phyloP scores from a whole-genome alignment of 2,329 filamentous ascomycete species.

The Fusarium sp. region DNA sequence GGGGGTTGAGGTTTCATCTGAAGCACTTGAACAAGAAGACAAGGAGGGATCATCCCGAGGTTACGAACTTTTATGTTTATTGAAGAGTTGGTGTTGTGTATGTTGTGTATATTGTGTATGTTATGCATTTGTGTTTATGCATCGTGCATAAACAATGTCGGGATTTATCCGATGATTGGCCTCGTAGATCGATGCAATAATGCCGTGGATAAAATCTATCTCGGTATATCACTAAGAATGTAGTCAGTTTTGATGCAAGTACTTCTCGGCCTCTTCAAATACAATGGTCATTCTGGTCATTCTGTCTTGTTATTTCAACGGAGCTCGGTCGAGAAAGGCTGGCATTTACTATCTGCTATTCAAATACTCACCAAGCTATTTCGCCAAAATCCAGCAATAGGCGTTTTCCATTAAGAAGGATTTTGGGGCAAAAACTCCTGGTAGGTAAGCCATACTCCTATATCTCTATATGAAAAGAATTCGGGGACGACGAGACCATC shows the following conservation, averaged over 20 bases:
- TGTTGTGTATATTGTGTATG: not conserved
- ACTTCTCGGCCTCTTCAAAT: rapidly evolving
- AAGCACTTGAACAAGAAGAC: slow-evolving; percentile 13
- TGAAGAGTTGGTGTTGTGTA: not conserved
- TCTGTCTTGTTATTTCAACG: too few relatives aligned
- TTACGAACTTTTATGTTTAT: slow-evolving; percentile 26
- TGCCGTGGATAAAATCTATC: too few relatives aligned
- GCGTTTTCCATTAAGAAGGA: too few relatives aligned
- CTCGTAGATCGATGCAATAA: not conserved
- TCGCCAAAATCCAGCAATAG: too few relatives aligned
- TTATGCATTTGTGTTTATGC: rapidly evolving
- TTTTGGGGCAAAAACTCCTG: rapidly evolving
- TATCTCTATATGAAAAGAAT: not conserved
- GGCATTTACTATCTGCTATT: too few relatives aligned
- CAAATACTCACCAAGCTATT: too few relatives aligned
- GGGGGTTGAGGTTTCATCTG: slow-evolving; percentile 3
- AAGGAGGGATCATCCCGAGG: slow-evolving; percentile 12
- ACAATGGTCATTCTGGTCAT: too few relatives aligned
- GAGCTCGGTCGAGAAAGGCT: too few relatives aligned
- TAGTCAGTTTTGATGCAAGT: rapidly evolving
- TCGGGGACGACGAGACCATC: rapidly evolving
- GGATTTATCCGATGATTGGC: too few relatives aligned
- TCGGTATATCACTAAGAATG: not conserved
- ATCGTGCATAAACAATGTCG: not conserved
- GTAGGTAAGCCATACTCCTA: rapidly evolving